Base-by-base conservation (phyloP, 2,329 filamentous ascomycete species). In the Colletotrichum godetiae region DNA sequence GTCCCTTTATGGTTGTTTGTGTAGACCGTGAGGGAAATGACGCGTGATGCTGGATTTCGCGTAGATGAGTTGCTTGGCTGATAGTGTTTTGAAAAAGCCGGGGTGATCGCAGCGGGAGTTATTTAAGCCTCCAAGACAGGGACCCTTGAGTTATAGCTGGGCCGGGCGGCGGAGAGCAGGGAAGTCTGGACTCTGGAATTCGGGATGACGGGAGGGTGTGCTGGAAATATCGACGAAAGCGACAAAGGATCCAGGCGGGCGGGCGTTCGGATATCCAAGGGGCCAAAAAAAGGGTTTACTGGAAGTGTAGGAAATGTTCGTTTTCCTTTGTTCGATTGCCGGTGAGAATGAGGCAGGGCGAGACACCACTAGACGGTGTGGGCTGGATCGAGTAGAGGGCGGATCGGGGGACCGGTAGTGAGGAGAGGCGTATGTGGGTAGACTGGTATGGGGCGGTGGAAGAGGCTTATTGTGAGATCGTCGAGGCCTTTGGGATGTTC, bases 291-390 rank as follows among this genome's bases (percentile, higher is more conserved):
- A 29, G 13, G 22, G 10, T 55, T 49, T 49, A 49, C 42, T 49
- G 42, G 55, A 29, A 65, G 61, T 42, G 42, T 35, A 35, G 68
- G 63, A 67, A 33, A 59, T 68, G 59, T 12, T 19, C 19, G 24
- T 19, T 57, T 61, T 57, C 58, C 58, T 70, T 69, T 70, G 66
- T 65, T 59, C 64, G 52, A 49, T 22, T 60, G 59, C 53, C 53
- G 53, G 46, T 61, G 29, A 55, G n/a, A 24, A 69, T 49, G 29
- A 27, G 70, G 67, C 55, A 59, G 49, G 67, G 67, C 59, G 56
- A 73, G 70, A 73, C 70, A 73, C 59, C 67, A 57, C 70, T 73
- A 73, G 67, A 35, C 46, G 53, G 60, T 27, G 55, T 27, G 33
- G 70, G 66, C 59, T 69, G 66, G 66, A 73, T 65, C 59, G 66